Conservation (phyloP, 208 protist genomes). For the Porcisia hertigi region DNA sequence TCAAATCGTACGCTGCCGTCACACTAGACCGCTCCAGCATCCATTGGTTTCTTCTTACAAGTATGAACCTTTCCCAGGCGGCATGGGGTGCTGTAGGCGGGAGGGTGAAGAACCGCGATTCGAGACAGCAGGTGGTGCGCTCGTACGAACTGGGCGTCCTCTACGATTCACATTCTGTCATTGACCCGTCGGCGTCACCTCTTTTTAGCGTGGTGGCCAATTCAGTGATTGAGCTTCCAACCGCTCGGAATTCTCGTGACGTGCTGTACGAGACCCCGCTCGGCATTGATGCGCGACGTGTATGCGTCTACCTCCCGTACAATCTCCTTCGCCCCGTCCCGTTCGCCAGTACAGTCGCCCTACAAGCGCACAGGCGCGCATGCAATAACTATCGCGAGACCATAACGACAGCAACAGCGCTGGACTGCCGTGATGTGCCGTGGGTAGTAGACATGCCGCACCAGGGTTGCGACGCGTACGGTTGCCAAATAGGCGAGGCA, state of each 20-base stretch:
- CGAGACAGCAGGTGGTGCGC: constrained; percentile 37
- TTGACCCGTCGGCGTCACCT: neutral
- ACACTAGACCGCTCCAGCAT: constrained; percentile 28
- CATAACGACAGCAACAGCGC: neutral
- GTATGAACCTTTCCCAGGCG: constrained; percentile 83
- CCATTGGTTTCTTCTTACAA: constrained; percentile 82
- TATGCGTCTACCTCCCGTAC: constrained; percentile 52
- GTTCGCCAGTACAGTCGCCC: constrained; percentile 58
- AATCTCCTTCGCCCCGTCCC: constrained; percentile 54
- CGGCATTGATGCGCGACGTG: neutral
- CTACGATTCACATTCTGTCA: constrained; percentile 47
- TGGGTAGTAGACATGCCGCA: constrained; percentile 86
- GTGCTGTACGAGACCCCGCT: constrained; percentile 33
- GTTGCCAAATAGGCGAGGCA: constrained; percentile 35
- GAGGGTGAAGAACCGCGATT: constrained; percentile 17
- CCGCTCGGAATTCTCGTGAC: constrained; percentile 9
- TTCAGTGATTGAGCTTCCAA: constrained; percentile 36
- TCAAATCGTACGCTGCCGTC: constrained; percentile 81
- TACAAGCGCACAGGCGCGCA: constrained; percentile 22
- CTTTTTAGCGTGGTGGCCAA: constrained; percentile 44
- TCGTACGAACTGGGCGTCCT: constrained; percentile 91
- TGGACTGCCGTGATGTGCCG: constrained; percentile 56
- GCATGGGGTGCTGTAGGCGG: constrained; percentile 65
- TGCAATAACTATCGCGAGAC: neutral
- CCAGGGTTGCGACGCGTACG: constrained; percentile 52